These are phyloP conservation scores for Fusarium udum DNA, from an alignment of 2,329 filamentous ascomycete species.

Conservation along the genomic window DNA sequence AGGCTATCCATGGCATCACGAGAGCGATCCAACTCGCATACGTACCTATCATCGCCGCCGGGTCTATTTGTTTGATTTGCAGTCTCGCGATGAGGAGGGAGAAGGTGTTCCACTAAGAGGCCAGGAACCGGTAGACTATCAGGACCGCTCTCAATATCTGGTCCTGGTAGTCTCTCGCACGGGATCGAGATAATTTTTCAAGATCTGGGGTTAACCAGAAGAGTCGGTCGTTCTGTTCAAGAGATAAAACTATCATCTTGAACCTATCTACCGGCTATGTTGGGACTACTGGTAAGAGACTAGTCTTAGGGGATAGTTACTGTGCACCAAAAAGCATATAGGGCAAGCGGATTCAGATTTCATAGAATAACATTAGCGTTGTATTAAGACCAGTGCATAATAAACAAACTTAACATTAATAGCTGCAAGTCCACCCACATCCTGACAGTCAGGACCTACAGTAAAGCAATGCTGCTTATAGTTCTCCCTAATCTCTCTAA, in stretches of 20 bases:
- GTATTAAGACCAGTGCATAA: not conserved
- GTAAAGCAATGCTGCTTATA: not conserved
- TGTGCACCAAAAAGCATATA: not conserved
- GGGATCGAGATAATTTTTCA: fast-evolving
- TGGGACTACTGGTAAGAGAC: too few species aligned
- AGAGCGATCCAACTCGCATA: constrained; percentile 12
- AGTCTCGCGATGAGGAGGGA: constrained; percentile 1
- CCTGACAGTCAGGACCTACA: fast-evolving
- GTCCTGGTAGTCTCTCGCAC: too few species aligned
- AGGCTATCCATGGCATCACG: constrained; percentile 12
- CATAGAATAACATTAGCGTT: not conserved
- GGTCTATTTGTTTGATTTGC: constrained; percentile 7
- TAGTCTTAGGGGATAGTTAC: not conserved
- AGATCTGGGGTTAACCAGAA: fast-evolving
- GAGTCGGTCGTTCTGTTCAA: too few species aligned
- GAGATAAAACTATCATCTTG: not conserved
- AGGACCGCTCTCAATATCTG: not conserved
- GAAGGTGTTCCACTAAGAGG: not conserved
- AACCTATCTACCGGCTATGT: not conserved
- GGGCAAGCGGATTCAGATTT: not conserved
- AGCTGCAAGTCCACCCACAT: fast-evolving
- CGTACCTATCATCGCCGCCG: constrained; percentile 15
- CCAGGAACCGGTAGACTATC: fast-evolving
- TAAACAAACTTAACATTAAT: not conserved
- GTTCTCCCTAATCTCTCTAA: not conserved